phyloP scores from a whole-genome alignment of 805 yeast genomes.

The Metschnikowia baotianmanensis region DNA sequence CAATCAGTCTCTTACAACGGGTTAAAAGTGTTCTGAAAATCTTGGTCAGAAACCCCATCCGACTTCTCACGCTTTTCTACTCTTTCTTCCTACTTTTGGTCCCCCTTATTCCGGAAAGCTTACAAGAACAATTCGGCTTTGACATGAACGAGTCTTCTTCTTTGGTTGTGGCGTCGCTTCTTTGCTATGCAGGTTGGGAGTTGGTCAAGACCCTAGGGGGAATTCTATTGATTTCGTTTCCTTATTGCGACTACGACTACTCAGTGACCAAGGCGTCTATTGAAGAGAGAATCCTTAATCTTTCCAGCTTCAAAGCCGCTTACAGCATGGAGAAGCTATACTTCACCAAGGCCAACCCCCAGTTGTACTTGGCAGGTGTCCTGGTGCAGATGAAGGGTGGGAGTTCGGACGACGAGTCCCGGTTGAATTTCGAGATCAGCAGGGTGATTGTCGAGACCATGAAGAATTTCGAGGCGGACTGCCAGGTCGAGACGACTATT shows the following conservation, averaged over 20 bases:
- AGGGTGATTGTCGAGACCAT: constrained; percentile 40
- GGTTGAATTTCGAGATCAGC: constrained; percentile 48
- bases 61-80: constrained; percentile 45
- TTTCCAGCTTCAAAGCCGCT: constrained; percentile 51
- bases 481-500: constrained; percentile 37
- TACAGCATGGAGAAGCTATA: constrained; percentile 50
- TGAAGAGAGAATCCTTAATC: constrained; percentile 40
- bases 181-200: constrained; percentile 50
- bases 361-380: constrained; percentile 55
- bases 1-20: not conserved
- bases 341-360: constrained; percentile 62
- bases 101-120: constrained; percentile 37
- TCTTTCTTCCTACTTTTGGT: constrained; percentile 38
- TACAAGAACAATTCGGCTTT: constrained; percentile 27
- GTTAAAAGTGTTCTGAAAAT: constrained; percentile 5
- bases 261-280: constrained; percentile 39
- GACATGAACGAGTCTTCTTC: constrained; percentile 48
- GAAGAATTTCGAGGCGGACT: constrained; percentile 22
- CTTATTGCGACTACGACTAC: constrained; percentile 42
- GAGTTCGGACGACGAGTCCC: constrained; percentile 65
- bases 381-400: constrained; percentile 64
- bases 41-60: constrained; percentile 39
- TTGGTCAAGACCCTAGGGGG: constrained; percentile 52
- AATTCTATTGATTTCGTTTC: constrained; percentile 52
- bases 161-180: constrained; percentile 41